Evolutionary conservation across 345 rosid species (phyloP).

Genomic region (Salix viminalis): DNA sequence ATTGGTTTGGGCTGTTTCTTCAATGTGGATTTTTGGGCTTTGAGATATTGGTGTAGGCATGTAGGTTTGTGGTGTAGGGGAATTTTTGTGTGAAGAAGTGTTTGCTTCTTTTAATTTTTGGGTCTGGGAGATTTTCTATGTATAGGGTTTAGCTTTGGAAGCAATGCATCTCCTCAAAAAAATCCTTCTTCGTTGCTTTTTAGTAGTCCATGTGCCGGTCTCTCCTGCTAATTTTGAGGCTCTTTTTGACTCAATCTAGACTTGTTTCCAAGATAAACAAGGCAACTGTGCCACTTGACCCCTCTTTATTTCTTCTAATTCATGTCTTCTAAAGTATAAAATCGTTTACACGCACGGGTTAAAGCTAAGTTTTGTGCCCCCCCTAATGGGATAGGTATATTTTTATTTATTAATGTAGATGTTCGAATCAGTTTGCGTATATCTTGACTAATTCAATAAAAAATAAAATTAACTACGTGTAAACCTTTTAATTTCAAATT

Average conservation of each 20-base stretch:
- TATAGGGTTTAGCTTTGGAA: slow-evolving; percentile 11
- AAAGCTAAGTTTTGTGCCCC: slow-evolving; percentile 15
- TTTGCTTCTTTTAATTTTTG: slow-evolving; percentile 20
- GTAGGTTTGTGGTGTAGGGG: slow-evolving; percentile 21
- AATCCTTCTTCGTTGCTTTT: slow-evolving; percentile 37
- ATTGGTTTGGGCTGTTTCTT: slow-evolving; percentile 16
- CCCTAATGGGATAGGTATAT: not conserved
- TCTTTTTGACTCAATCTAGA: slow-evolving; percentile 63
- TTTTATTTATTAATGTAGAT: no score
- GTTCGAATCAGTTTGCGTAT: rapidly evolving
- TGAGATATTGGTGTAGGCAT: slow-evolving; percentile 4
- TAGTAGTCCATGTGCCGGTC: slow-evolving; percentile 28
- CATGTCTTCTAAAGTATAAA: slow-evolving; percentile 16
- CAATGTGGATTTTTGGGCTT: slow-evolving; percentile 27
- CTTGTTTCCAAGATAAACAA: slow-evolving; percentile 43
- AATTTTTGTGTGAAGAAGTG: slow-evolving; percentile 22
- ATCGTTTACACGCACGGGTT: slow-evolving; percentile 20
- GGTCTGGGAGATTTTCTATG: slow-evolving; percentile 10
- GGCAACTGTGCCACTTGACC: slow-evolving; percentile 25
- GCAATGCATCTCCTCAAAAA: slow-evolving; percentile 28
- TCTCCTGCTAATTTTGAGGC: slow-evolving; percentile 28
- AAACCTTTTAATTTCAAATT: no score
- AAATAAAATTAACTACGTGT: no score
- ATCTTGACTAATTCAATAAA: no score
- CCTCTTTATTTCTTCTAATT: not conserved